A percentile compares a stretch with the other conserved stretches of the same genome.
These are phyloP conservation scores for Penicillium paxilli DNA, from an alignment of 495 filamentous ascomycete species.

Conservation along the genomic window DNA sequence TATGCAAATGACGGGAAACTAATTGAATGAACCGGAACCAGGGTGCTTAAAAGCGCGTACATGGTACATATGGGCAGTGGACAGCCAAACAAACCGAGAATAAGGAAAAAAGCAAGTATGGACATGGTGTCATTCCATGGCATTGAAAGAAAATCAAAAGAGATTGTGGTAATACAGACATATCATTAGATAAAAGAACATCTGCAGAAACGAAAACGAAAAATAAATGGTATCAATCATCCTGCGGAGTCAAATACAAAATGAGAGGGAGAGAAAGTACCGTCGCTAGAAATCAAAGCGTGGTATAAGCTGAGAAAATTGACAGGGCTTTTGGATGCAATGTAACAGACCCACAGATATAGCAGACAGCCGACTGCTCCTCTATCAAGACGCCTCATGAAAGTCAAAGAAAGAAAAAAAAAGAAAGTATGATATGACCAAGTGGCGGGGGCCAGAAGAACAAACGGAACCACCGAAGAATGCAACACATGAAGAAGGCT, in stretches of 20 bases:
- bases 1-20: no score
- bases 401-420: slow-evolving; percentile 8
- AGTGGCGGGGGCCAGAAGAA: slow-evolving; percentile 16
- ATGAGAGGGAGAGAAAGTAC: slow-evolving; percentile 15
- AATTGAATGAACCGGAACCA: background rate
- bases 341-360: slow-evolving; percentile 21
- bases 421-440: slow-evolving; percentile 20
- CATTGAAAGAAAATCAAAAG: slow-evolving; percentile 4
- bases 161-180: slow-evolving; percentile 25
- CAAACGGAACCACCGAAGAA: slow-evolving; percentile 24
- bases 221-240: slow-evolving; percentile 47
- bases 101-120: slow-evolving; percentile 7
- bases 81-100: background rate
- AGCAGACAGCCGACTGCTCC: slow-evolving; percentile 23
- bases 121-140: slow-evolving; percentile 7
- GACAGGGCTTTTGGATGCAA: slow-evolving; percentile 33
- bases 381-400: slow-evolving; percentile 32
- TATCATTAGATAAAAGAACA: slow-evolving; percentile 25
- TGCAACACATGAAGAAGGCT: slow-evolving; percentile 24
- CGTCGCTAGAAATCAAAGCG: slow-evolving; percentile 20
- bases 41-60: background rate
- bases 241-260: slow-evolving; percentile 27
- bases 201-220: slow-evolving; percentile 27
- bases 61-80: no score
- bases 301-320: slow-evolving; percentile 21